Evolutionary conservation across 495 filamentous ascomycete genomes (phyloP).

Genomic region (Xeromyces bisporus): DNA sequence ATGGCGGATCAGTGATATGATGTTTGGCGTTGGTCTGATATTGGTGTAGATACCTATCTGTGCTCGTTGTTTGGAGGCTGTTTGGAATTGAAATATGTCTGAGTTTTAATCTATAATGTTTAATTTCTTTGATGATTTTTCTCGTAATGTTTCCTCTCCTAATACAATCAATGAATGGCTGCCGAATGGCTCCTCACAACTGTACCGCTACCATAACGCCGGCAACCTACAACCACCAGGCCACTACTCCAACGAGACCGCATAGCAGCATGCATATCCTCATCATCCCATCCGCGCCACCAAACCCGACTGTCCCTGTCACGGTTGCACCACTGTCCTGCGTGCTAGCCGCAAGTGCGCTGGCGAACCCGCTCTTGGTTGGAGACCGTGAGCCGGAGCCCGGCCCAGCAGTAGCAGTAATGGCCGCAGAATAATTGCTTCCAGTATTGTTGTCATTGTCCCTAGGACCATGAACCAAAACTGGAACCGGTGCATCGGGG

Average conservation of each 20-base stretch:
- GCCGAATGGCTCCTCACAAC: too few species aligned
- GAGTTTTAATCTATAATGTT: too few species aligned
- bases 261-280: constrained; percentile 3
- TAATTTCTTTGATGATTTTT: too few species aligned
- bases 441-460: not conserved
- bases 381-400: too few species aligned
- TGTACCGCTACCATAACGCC: not conserved
- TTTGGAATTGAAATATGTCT: too few species aligned
- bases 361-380: too few species aligned
- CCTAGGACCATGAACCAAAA: constrained; percentile 29
- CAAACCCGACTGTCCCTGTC: not conserved
- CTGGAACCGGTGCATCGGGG: constrained; percentile 50
- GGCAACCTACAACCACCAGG: constrained; percentile 10
- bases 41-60: too few species aligned
- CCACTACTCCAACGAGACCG: constrained; percentile 8
- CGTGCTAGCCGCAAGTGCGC: not conserved
- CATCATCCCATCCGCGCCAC: not conserved
- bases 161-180: too few species aligned
- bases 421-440: not conserved
- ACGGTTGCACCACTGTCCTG: not conserved
- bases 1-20: not conserved
- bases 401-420: not conserved
- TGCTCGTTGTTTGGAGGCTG: too few species aligned
- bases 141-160: too few species aligned
- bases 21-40: not conserved